phyloP scores from a whole-genome alignment of 805 yeast genomes.

The Saccharomycopsis sp. region DNA sequence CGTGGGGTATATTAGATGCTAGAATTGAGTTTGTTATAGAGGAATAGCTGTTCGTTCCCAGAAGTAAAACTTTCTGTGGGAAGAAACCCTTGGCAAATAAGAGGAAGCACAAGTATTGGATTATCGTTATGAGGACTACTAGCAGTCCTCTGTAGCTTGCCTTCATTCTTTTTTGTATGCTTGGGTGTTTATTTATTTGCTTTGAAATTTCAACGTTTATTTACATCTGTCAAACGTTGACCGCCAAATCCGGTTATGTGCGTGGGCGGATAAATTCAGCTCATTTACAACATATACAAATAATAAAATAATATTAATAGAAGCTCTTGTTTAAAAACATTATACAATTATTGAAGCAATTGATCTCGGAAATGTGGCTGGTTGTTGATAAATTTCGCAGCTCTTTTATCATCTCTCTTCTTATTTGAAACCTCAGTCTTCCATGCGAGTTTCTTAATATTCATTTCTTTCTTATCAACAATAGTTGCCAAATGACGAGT shows the following conservation, averaged over 20 bases:
- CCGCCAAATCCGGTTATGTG: too few relatives aligned
- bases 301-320: not conserved
- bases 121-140: too few relatives aligned
- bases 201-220: too few relatives aligned
- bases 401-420: slow-evolving; percentile 45
- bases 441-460: slow-evolving; percentile 64
- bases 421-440: slow-evolving; percentile 46
- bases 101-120: slow-evolving; percentile 48
- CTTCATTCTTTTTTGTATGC: too few relatives aligned
- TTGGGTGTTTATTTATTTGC: too few relatives aligned
- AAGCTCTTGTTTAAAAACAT: not conserved
- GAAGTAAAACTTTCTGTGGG: slow-evolving; percentile 76
- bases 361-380: slow-evolving; percentile 88
- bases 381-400: slow-evolving; percentile 73
- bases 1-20: slow-evolving; percentile 28
- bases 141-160: too few relatives aligned
- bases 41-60: slow-evolving; percentile 43
- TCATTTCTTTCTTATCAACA: slow-evolving; percentile 38
- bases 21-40: slow-evolving; percentile 14
- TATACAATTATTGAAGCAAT: slow-evolving; percentile 40
- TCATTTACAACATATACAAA: not conserved
- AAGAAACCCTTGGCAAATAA: slow-evolving; percentile 80
- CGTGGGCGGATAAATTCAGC: too few relatives aligned
- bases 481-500: slow-evolving; percentile 43
- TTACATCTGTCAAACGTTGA: too few relatives aligned